Percentiles rank a stretch among this genome's conserved stretches.
Conservation (phyloP, 1,284 basidiomycete species). For the Coniferiporia sulphurascens region DNA sequence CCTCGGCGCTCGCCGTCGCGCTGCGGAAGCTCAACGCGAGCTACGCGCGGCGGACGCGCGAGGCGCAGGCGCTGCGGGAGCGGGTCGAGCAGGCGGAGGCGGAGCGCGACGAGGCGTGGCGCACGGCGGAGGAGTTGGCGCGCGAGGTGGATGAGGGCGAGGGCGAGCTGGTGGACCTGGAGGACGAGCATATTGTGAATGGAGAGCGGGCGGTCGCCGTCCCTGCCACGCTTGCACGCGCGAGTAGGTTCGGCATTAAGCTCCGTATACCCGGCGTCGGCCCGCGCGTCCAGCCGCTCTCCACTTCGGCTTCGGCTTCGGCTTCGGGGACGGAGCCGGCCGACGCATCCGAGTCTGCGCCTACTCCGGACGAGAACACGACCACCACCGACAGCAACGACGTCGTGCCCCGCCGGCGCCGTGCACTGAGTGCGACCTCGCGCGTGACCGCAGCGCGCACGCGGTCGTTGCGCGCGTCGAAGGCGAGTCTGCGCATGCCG, state of each 20-base stretch:
- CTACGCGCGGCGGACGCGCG: conserved; percentile 57
- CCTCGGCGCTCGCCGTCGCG: conserved; percentile 69
- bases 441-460: conserved; percentile 54
- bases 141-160: conserved; percentile 44
- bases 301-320: no score
- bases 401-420: conserved; percentile 23
- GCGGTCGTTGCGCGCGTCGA: conserved; percentile 52
- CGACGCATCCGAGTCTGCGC: no score
- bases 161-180: conserved; percentile 31
- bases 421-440: conserved; percentile 33
- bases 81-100: conserved; percentile 53
- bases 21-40: conserved; percentile 72
- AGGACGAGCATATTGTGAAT: conserved; percentile 23
- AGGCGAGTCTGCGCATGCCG: conserved; percentile 53
- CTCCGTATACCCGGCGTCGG: conserved; percentile 33
- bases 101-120: conserved; percentile 78
- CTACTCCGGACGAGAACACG: no score
- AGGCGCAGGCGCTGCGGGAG: conserved; percentile 44
- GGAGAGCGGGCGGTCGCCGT: conserved; percentile 23
- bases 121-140: conserved; percentile 66
- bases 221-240: conserved; percentile 41
- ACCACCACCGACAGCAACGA: no score
- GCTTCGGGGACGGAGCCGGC: no score
- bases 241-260: conserved; percentile 23
- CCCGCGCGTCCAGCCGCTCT: conserved; percentile 23